Evolutionary conservation across 441 rosid species (phyloP).

Genomic region (Jatropha multifida): DNA sequence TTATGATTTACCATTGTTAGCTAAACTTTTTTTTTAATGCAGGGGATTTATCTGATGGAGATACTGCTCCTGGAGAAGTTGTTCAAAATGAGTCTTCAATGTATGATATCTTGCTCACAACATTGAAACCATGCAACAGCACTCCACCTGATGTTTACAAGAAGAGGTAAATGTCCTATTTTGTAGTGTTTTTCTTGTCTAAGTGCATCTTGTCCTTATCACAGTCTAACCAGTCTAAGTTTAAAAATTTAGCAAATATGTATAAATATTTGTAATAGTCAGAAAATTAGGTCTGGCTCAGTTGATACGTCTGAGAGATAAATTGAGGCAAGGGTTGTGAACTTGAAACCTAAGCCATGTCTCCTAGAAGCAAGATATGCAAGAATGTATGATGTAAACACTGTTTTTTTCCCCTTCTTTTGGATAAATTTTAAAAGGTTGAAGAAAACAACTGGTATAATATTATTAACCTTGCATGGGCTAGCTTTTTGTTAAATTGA

Average conservation of each 20-base stretch:
- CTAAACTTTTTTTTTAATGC: background rate
- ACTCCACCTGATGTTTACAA: conserved; percentile 45
- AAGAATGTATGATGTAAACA: no score
- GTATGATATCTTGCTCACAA: conserved; percentile 46
- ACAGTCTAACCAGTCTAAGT: background rate
- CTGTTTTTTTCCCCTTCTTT: no score
- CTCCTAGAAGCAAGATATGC: background rate
- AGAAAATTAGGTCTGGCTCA: background rate
- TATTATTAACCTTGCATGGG: background rate
- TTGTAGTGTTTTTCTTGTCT: background rate
- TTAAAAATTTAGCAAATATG: background rate
- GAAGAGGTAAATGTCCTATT: conserved; percentile 45
- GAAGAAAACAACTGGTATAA: background rate
- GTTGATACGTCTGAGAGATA: background rate
- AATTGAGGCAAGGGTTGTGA: background rate
- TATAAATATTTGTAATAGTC: background rate
- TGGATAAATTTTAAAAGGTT: no score
- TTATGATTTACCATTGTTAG: background rate
- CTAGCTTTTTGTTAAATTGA: background rate
- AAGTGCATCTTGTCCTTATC: no score
- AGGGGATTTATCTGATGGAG: conserved; percentile 35
- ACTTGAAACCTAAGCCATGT: background rate
- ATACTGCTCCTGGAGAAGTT: conserved; percentile 28
- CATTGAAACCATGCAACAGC: conserved; percentile 45
- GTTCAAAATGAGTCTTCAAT: conserved; percentile 42